These are phyloP conservation scores for Pestalotiopsis sp. DNA, from an alignment of 2,329 filamentous ascomycete species.

Conservation along the genomic window DNA sequence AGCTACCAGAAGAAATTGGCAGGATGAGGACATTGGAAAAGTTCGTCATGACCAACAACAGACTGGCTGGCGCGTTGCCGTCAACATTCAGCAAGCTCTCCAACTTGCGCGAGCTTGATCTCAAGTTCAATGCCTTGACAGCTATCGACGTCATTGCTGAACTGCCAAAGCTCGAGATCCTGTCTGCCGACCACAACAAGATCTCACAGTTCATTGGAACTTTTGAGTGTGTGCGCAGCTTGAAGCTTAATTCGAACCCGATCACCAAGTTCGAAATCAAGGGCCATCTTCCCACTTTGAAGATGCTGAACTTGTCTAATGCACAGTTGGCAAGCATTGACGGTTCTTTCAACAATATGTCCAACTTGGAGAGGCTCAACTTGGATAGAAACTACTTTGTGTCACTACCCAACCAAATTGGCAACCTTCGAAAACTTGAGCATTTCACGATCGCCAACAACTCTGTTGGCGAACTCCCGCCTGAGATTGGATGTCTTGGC, in stretches of 20 bases:
- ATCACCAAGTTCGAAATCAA: conserved; percentile 90
- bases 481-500: conserved; percentile 83
- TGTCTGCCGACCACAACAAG: conserved; percentile 89
- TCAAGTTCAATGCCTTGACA: conserved; percentile 88
- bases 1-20: conserved; percentile 77
- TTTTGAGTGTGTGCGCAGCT: conserved; percentile 81
- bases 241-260: conserved; percentile 93
- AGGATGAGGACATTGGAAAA: conserved; percentile 80
- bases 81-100: conserved; percentile 71
- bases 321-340: conserved; percentile 91
- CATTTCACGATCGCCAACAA: conserved; percentile 95
- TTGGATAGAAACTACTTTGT: conserved; percentile 97
- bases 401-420: conserved; percentile 82
- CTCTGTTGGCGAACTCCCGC: conserved; percentile 78
- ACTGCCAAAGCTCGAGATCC: conserved; percentile 82
- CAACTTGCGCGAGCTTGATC: conserved; percentile 86
- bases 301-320: conserved; percentile 85
- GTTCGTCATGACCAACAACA: conserved; percentile 95
- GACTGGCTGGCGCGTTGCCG: conserved; percentile 75
- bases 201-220: conserved; percentile 87
- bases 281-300: conserved; percentile 76
- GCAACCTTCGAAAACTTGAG: conserved; percentile 79
- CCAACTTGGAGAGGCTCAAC: conserved; percentile 83
- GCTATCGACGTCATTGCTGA: conserved; percentile 86
- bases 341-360: conserved; percentile 83